These are phyloP conservation scores for Talaromyces marneffei DNA, from an alignment of 2,329 filamentous ascomycete genomes.

Conservation along the genomic window DNA sequence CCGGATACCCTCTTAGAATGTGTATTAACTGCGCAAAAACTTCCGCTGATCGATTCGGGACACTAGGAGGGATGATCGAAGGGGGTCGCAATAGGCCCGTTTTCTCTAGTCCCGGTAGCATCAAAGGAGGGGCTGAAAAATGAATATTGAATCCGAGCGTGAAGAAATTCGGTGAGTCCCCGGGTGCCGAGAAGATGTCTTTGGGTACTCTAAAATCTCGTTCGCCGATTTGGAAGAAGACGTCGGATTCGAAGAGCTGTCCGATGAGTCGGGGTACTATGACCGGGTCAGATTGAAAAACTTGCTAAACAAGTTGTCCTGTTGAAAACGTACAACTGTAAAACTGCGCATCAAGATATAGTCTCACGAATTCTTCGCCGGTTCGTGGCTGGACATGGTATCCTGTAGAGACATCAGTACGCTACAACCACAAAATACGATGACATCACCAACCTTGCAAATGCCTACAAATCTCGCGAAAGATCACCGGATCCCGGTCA, in stretches of 20 bases:
- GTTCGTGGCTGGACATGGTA: slow-evolving; percentile 81
- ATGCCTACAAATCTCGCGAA: slow-evolving; percentile 82
- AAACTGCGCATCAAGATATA: slow-evolving; percentile 94
- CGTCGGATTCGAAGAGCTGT: slow-evolving; percentile 83
- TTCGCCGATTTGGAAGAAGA: slow-evolving; percentile 86
- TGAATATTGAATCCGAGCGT: slow-evolving; percentile 83
- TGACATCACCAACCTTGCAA: slow-evolving; percentile 56
- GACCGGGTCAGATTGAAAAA: background rate
- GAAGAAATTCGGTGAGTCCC: slow-evolving; percentile 95
- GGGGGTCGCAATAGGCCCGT: slow-evolving; percentile 77
- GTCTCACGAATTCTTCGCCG: slow-evolving; percentile 78
- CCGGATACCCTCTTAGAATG: slow-evolving; percentile 74
- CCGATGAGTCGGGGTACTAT: slow-evolving; percentile 81
- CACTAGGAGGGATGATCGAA: slow-evolving; percentile 73
- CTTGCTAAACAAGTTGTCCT: too few relatives aligned
- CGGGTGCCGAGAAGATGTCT: slow-evolving; percentile 76
- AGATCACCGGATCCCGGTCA: slow-evolving; percentile 84
- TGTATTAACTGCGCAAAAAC: slow-evolving; percentile 78
- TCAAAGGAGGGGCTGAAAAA: slow-evolving; percentile 71
- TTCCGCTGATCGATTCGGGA: slow-evolving; percentile 75
- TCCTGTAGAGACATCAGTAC: slow-evolving; percentile 38
- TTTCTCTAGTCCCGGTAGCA: slow-evolving; percentile 80
- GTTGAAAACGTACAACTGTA: slow-evolving; percentile 61
- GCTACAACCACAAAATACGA: slow-evolving; percentile 2
- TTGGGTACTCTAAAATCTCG: slow-evolving; percentile 84